Base-by-base conservation (phyloP, 176 grass and related monocot species). In the Aechmea fasciata region DNA sequence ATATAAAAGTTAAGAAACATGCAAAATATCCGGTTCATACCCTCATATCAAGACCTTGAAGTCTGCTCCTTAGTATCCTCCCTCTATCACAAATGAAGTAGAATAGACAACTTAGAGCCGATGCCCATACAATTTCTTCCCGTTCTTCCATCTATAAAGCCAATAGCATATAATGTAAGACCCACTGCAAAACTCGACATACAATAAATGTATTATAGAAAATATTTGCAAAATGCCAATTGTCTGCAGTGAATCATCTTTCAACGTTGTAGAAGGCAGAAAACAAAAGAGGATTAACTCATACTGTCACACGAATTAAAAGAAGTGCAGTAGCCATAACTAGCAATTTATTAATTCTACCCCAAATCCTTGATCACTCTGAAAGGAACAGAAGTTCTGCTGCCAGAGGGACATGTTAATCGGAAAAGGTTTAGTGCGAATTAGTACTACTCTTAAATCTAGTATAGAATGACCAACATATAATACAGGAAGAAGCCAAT, bases 51-150 rank as follows among this genome's bases (percentile, higher is more conserved):
- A 97, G 85, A 70, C 94, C 94, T 77, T 83, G 81, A 41, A 97
- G 72, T 77, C 94, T 89, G 69, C 81, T 83, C 68, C 94, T 87
- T 47, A 97, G 86, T 47, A 97, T 90, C 75, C 87, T 85, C 24
- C 89, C 94, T 72, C 84, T 84, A 81, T 97, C 94, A 79, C 89
- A 97, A 69, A 97, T 79, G 81, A 93, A 97, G 66, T 92, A 97
- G 77, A 97, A 92, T 64, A 97, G 82, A 87, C 94, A 97, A 69
- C 94, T 92, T 68, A 97, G 79, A 64, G 86, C 86, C 68, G 94
- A 97, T 26, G 94, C 94, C 94, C 94, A 97, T 64, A 97, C 94
- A 66, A 97, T 92, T 82, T 97, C 94, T 73, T 97, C 89, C 2
- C 71, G 71, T 71, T 97, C 86, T 84, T 97, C 86, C 77, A 90